Evolutionary conservation across 1,284 basidiomycete species (phyloP).

Genomic region (Inonotus hispidus): DNA sequence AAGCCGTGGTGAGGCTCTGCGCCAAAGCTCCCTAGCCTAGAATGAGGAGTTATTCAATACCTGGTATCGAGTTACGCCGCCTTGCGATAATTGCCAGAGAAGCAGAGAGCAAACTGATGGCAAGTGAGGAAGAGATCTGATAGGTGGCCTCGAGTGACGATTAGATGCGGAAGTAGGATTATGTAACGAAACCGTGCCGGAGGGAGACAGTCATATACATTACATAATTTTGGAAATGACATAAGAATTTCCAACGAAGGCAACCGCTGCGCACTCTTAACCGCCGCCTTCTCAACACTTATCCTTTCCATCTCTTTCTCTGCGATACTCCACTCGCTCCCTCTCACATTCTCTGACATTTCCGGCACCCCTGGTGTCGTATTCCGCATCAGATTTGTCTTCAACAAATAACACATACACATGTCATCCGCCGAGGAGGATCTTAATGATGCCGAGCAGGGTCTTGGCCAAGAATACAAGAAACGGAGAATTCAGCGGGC

Average conservation of each 20-base stretch:
- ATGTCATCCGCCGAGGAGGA: constrained; percentile 49
- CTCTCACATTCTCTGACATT: neutral
- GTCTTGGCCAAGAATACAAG: constrained; percentile 36
- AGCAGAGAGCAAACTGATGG: neutral
- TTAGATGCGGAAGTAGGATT: too few species aligned
- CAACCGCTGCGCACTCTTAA: neutral
- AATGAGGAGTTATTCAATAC: neutral
- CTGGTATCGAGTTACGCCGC: too few species aligned
- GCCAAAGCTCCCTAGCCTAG: neutral
- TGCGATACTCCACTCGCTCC: neutral
- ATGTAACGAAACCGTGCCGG: too few species aligned
- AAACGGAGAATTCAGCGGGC: constrained; percentile 68
- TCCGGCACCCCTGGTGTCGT: neutral
- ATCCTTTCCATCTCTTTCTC: neutral
- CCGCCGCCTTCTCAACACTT: neutral
- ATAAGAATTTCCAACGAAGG: neutral
- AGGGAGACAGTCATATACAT: neutral
- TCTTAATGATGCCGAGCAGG: constrained; percentile 30
- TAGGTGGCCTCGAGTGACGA: too few species aligned
- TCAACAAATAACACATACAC: neutral
- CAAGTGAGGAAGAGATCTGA: neutral
- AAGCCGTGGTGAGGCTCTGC: neutral
- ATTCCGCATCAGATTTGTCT: neutral
- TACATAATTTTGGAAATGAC: neutral
- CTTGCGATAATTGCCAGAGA: too few species aligned